A percentile compares a stretch with the other conserved stretches of the same genome.
Evolutionary conservation across 768 basidiomycete species (phyloP).

Genomic region (Boletus vinaceobasis): DNA sequence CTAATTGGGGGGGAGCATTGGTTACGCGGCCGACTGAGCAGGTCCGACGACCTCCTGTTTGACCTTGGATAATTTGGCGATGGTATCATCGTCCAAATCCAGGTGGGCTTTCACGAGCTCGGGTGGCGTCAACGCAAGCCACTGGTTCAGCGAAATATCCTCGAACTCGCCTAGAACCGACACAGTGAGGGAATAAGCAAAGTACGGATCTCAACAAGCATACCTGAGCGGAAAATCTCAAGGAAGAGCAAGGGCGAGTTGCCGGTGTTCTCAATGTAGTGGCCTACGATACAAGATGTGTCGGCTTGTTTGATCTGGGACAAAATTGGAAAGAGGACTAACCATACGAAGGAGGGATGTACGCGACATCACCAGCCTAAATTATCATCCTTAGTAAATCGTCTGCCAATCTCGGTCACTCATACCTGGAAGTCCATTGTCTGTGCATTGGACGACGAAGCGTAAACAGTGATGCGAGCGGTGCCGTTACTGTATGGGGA

Average conservation of each 20-base stretch:
- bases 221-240: slow-evolving; percentile 60
- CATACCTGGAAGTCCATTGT: slow-evolving; percentile 45
- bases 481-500: slow-evolving; percentile 31
- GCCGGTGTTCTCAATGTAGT: slow-evolving; percentile 68
- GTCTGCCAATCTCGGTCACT: background rate
- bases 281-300: slow-evolving; percentile 36
- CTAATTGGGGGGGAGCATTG: background rate
- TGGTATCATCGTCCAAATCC: slow-evolving; percentile 48
- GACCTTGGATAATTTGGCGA: slow-evolving; percentile 47
- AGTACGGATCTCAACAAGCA: background rate
- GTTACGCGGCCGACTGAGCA: background rate
- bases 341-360: slow-evolving; percentile 25
- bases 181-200: background rate
- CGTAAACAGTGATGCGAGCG: slow-evolving; percentile 43
- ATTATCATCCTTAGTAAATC: slow-evolving; percentile 4
- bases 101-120: slow-evolving; percentile 60
- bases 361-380: slow-evolving; percentile 31
- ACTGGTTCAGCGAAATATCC: slow-evolving; percentile 56
- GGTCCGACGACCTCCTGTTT: slow-evolving; percentile 48
- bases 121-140: slow-evolving; percentile 60
- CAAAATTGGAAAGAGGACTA: background rate
- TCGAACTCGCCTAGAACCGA: slow-evolving; percentile 41
- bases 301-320: background rate
- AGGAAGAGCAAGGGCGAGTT: slow-evolving; percentile 55
- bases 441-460: slow-evolving; percentile 36